These are phyloP conservation scores for Chlorella vulgaris DNA, from an alignment of 139 green algal species.

Conservation along the genomic window DNA sequence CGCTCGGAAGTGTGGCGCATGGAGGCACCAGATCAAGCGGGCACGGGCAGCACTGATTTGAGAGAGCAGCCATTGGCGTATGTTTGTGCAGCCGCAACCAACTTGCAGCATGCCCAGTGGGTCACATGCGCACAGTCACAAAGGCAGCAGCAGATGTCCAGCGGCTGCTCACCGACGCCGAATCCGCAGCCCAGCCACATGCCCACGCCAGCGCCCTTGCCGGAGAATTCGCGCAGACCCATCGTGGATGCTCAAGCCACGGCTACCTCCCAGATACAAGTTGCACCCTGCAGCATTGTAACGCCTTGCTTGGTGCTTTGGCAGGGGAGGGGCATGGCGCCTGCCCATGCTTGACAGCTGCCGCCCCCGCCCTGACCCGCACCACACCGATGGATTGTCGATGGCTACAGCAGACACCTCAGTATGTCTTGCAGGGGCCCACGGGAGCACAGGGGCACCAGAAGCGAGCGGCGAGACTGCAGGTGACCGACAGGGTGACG, in stretches of 20 bases:
- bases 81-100: neutral
- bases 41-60: too few relatives aligned
- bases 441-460: too few relatives aligned
- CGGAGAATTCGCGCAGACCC: conserved; percentile 26
- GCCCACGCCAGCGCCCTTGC: conserved; percentile 23
- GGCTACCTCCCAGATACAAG: neutral
- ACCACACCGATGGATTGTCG: too few relatives aligned
- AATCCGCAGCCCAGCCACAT: conserved; percentile 39
- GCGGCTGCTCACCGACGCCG: conserved; percentile 24
- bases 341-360: neutral
- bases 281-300: neutral
- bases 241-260: neutral
- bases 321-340: neutral
- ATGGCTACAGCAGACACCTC: too few relatives aligned
- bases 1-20: neutral
- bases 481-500: too few relatives aligned
- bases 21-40: neutral
- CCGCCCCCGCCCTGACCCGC: too few relatives aligned
- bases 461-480: too few relatives aligned
- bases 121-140: neutral
- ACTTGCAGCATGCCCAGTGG: neutral
- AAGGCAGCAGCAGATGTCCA: neutral
- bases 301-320: neutral
- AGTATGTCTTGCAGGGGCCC: too few relatives aligned
- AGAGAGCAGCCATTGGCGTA: too few relatives aligned